Evolutionary conservation across 768 basidiomycete species (phyloP).

Genomic region (Collybia sordida): DNA sequence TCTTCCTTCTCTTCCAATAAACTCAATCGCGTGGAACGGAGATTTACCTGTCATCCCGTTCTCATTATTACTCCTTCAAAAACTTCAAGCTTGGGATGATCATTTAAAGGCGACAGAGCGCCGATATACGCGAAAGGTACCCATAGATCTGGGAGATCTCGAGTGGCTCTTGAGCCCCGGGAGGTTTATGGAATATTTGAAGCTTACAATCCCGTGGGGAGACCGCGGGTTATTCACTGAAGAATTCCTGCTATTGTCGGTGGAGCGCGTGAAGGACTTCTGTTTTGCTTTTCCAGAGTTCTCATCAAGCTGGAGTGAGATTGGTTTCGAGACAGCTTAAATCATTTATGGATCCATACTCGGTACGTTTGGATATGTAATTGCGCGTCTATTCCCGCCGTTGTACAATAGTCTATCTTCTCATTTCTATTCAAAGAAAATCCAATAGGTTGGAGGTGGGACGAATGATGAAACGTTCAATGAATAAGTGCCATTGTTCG

Average conservation of each 20-base stretch:
- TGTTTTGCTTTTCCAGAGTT: constrained; percentile 9
- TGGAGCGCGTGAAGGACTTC: constrained; percentile 9
- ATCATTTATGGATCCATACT: too few species aligned
- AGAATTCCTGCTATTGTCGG: constrained; percentile 11
- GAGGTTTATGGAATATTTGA: constrained; percentile 2
- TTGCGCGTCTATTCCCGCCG: too few species aligned
- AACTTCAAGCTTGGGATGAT: constrained; percentile 20
- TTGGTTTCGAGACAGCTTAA: too few species aligned
- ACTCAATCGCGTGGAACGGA: constrained; percentile 19
- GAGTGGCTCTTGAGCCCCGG: background rate
- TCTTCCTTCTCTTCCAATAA: constrained; percentile 30
- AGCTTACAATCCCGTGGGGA: constrained; percentile 1
- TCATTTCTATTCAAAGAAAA: too few species aligned
- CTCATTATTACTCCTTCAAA: constrained; percentile 17
- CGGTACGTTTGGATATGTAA: too few species aligned
- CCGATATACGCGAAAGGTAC: constrained; percentile 10
- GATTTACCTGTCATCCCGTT: constrained; percentile 20
- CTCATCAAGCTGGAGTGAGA: too few species aligned
- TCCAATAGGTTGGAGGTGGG: too few species aligned
- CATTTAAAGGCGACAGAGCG: constrained; percentile 11
- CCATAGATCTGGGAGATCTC: constrained; percentile 13
- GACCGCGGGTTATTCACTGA: constrained; percentile 10
- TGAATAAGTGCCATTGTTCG: too few species aligned
- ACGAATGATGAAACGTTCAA: too few species aligned
- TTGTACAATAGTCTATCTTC: too few species aligned